Conservation (phyloP, 495 filamentous ascomycete genomes). For the Penicillium cataractarum region DNA sequence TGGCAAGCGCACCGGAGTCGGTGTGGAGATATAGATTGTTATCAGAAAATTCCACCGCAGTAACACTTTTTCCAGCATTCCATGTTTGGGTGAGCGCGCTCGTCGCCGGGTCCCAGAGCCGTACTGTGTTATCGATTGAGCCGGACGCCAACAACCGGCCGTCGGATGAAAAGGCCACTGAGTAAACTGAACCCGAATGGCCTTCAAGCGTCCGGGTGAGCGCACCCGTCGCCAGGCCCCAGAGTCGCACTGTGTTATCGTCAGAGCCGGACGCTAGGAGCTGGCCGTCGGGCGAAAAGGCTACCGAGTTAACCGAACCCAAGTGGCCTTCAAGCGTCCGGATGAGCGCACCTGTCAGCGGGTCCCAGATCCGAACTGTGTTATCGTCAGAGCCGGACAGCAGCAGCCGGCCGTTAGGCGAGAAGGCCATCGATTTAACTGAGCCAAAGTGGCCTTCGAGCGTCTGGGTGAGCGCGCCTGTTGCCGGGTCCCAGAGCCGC, state of each 20-base stretch:
- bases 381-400: slow-evolving; percentile 19
- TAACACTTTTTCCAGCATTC: background rate
- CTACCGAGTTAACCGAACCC: slow-evolving; percentile 15
- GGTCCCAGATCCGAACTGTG: slow-evolving; percentile 13
- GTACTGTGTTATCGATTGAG: slow-evolving; percentile 10
- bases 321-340: slow-evolving; percentile 17
- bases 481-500: slow-evolving; percentile 13
- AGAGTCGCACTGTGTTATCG: slow-evolving; percentile 12
- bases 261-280: slow-evolving; percentile 22
- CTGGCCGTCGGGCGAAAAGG: slow-evolving; percentile 30
- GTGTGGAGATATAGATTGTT: background rate
- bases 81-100: background rate
- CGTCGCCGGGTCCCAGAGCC: slow-evolving; percentile 15
- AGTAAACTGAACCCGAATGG: slow-evolving; percentile 19
- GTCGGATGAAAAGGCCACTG: slow-evolving; percentile 31
- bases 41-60: background rate
- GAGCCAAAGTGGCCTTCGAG: slow-evolving; percentile 15
- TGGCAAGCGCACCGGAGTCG: background rate
- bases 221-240: slow-evolving; percentile 10
- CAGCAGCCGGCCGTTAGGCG: slow-evolving; percentile 24
- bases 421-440: slow-evolving; percentile 28
- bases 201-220: slow-evolving; percentile 5
- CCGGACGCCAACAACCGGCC: slow-evolving; percentile 25
- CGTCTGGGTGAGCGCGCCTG: slow-evolving; percentile 8
- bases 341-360: slow-evolving; percentile 7